Evolutionary conservation across 805 yeast genomes (phyloP), one percentile per base, ranked within the genome.

Genomic region (Schizosaccharomyces octosporus): DNA sequence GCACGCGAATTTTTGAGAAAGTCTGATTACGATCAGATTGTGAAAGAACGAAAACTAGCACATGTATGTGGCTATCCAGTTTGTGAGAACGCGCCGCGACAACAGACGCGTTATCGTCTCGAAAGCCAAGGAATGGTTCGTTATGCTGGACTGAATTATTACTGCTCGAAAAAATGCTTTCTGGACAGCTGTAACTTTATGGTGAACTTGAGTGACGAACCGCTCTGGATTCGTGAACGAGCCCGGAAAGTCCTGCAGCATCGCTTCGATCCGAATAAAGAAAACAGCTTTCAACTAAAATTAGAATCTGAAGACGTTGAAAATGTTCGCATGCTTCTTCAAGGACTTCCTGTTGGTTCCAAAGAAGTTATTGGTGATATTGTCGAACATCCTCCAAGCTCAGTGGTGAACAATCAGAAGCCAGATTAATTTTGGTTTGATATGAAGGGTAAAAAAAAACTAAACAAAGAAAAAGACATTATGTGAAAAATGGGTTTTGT

Each of bases 51-150:
- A n/a, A 27, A 41, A 9, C 60, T 57, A 19, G 60, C 27, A 3
- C n/a, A 57, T 29, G 6, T 57, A 27, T 57, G 60, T 19, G 60
- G 60, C 21, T 57, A 57, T 41, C 60, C 60, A 19, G 17, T 31
- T 21, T 57, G 60, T 31, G 3, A 17, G 13, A 24, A 51, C n/a
- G 36, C 19, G n/a, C 57, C 57, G 7, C 21, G 27, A 29, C 31
- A 51, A 29, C 57, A 51, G 5, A 51, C 57, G 21, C 31, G 57
- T 17, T 51, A 24, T 51, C 31, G 32, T 7, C n/a, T 51, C 13
- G 57, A 51, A 51, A 29, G 15, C 11, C n/a, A 21, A 21, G 36
- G 36, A 24, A 51, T 51, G 57, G 19, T 24, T 4, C 36, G 31
- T 17, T 51, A 51, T 29, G 57, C 31, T 24, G 57, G 57, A 9